Evolutionary conservation across 2,329 filamentous ascomycete genomes (phyloP), one percentile per base, ranked within the genome.

Genomic region (Pyrenophora teres): DNA sequence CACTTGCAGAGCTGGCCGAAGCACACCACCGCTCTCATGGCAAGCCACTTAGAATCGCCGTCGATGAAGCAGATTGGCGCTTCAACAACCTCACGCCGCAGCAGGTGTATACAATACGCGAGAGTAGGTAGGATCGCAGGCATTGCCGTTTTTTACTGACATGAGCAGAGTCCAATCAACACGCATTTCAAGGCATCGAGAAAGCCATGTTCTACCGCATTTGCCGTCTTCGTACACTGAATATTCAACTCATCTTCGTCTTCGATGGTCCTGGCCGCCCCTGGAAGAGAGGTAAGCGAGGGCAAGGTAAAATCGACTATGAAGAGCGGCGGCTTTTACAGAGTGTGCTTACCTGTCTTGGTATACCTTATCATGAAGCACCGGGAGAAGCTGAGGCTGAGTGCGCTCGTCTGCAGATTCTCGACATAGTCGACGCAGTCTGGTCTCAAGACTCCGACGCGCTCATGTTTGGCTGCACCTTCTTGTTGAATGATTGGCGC

Each of bases 161-260:
- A 16, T 3, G 27, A 12, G 7, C 5, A 70, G 63, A 46, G 37
- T 66, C 62, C 6, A 59, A 61, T 36, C 43, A 69, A 46, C 61
- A 57, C 4, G 71, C 69, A 4, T 75, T 70, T 19, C 76, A 76
- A 52, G 74, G 75, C 3, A 68, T 76, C 10, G 76, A 77, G 53
- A 78, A 76, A 47, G 54, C 59, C 3, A 75, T 77, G 40, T 67
- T 78, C 27, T 74, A 67, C 55, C 70, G 74, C 6, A 67, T 81
- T 52, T 63, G 78, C 41, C 73, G 76, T 4, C 73, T 83, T 1
- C 70, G 81, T 21, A 74, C 75, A 16, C 71, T 80, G 5, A 76
- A 81, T 13, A 78, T 85, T 5, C 75, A 81, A 35, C 72, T 80
- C 1, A 57, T 83, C 6, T 83, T 84, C 49, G 77, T 85, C 3